Evolutionary conservation across 441 rosid genomes (phyloP).

Genomic region (Erysimum pusillum): DNA sequence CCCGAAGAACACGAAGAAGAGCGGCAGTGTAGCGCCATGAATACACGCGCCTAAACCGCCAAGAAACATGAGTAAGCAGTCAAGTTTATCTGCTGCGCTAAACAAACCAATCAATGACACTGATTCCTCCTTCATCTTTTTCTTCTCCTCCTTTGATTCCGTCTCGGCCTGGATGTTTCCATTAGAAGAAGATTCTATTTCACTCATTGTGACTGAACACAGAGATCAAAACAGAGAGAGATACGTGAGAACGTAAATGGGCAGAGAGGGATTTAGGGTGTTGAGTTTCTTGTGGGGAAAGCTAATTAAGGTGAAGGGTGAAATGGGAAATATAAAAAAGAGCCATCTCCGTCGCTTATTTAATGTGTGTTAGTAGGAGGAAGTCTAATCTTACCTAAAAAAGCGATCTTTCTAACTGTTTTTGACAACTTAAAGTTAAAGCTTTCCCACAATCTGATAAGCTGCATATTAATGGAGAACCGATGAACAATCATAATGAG

Average conservation of each 20-base stretch:
- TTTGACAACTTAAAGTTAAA: constrained; percentile 24
- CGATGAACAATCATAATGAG: too few relatives aligned
- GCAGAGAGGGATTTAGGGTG: constrained; percentile 12
- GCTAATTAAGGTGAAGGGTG: constrained; percentile 9
- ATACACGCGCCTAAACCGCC: constrained; percentile 69
- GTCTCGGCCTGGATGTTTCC: constrained; percentile 1
- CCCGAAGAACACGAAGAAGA: constrained; percentile 73
- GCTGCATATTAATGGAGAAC: not conserved
- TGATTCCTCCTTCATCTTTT: constrained; percentile 37
- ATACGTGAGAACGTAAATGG: not conserved
- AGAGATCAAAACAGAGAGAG: constrained; percentile 16
- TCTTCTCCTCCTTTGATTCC: constrained; percentile 2
- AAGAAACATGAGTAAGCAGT: constrained; percentile 62
- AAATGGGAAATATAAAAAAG: not conserved
- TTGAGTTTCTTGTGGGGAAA: constrained; percentile 36
- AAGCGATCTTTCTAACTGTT: constrained; percentile 31
- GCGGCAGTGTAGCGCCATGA: constrained; percentile 77
- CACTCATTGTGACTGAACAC: constrained; percentile 30
- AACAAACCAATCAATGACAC: constrained; percentile 73
- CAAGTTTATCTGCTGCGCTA: constrained; percentile 68
- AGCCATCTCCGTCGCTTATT: constrained; percentile 25
- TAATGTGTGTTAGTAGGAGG: constrained; percentile 5
- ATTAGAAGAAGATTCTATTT: not conserved
- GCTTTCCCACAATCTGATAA: constrained; percentile 19
- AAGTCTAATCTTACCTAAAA: constrained; percentile 28